These are phyloP conservation scores for Sesbania bispinosa DNA, from an alignment of 306 rosid species.

Conservation along the genomic window DNA sequence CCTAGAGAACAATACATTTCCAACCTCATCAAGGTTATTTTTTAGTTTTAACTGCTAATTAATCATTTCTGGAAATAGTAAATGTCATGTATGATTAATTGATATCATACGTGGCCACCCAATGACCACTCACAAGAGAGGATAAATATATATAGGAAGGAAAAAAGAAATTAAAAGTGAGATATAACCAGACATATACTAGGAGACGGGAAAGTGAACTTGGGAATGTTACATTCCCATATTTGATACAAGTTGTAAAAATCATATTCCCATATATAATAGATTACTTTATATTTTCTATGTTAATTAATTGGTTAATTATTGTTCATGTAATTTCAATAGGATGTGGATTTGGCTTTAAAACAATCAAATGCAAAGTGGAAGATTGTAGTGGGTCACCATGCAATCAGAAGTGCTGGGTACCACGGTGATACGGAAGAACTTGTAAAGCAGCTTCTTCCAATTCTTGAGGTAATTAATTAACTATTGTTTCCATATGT, in stretches of 20 bases:
- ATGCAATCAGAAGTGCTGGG: slow-evolving; percentile 59
- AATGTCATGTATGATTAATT: too few species aligned
- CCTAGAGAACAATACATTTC: slow-evolving; percentile 55
- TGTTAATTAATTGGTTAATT: neutral
- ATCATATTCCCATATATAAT: too few species aligned
- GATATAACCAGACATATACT: too few species aligned
- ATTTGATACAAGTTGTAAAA: too few species aligned
- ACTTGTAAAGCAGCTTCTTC: slow-evolving; percentile 55
- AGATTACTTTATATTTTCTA: neutral
- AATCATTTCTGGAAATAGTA: neutral
- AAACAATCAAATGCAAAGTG: slow-evolving; percentile 59
- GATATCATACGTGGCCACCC: too few species aligned
- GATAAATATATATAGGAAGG: too few species aligned
- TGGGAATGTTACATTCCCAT: too few species aligned
- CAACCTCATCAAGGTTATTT: slow-evolving; percentile 62
- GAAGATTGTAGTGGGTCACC: slow-evolving; percentile 84
- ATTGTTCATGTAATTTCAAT: neutral
- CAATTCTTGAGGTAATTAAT: slow-evolving; percentile 57
- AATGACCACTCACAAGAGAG: too few species aligned
- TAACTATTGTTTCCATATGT: too few species aligned
- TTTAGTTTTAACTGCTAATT: too few species aligned
- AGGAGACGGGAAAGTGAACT: too few species aligned
- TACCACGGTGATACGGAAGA: slow-evolving; percentile 55
- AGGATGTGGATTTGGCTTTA: slow-evolving; percentile 50
- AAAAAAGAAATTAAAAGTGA: too few species aligned